Percentiles rank a stretch among this genome's conserved stretches.
phyloP scores from a whole-genome alignment of 176 grass and related monocot species.

The Panicum miliaceum region DNA sequence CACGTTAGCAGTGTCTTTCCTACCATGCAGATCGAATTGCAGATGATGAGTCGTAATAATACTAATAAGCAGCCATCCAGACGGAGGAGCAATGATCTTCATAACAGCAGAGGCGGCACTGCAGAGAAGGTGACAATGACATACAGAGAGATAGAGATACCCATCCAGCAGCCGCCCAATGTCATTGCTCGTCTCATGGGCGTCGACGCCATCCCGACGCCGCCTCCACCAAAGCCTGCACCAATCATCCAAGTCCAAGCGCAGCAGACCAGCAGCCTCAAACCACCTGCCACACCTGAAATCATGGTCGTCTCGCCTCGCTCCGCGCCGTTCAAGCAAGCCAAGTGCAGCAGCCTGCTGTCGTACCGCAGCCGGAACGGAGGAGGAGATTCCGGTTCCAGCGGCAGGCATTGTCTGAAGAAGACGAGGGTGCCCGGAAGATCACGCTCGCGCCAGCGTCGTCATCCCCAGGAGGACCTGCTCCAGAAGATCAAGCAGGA shows the following conservation, averaged over 20 bases:
- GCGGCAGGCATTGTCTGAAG: constrained; percentile 21
- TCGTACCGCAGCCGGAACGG: constrained; percentile 30
- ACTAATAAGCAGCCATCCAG: too few species aligned
- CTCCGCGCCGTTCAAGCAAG: constrained; percentile 44
- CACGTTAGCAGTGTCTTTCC: too few species aligned
- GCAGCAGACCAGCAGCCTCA: background rate
- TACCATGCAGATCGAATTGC: too few species aligned
- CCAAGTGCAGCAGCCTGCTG: constrained; percentile 47
- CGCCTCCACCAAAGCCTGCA: background rate
- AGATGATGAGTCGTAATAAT: background rate
- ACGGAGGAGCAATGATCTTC: too few species aligned
- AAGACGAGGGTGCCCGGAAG: constrained; percentile 32
- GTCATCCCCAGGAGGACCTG: constrained; percentile 76
- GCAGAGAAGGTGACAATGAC: background rate
- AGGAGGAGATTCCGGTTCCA: background rate
- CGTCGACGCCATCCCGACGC: constrained; percentile 52
- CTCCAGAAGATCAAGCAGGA: constrained; percentile 77
- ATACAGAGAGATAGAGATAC: background rate
- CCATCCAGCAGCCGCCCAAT: constrained; percentile 49
- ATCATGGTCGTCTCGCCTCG: constrained; percentile 13
- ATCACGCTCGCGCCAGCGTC: constrained; percentile 20
- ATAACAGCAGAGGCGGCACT: background rate
- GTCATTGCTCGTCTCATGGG: constrained; percentile 88
- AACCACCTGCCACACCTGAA: background rate
- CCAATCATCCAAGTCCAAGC: background rate